These are phyloP conservation scores for Sporothrix protearum DNA, from an alignment of 2,329 filamentous ascomycete genomes.

Conservation along the genomic window DNA sequence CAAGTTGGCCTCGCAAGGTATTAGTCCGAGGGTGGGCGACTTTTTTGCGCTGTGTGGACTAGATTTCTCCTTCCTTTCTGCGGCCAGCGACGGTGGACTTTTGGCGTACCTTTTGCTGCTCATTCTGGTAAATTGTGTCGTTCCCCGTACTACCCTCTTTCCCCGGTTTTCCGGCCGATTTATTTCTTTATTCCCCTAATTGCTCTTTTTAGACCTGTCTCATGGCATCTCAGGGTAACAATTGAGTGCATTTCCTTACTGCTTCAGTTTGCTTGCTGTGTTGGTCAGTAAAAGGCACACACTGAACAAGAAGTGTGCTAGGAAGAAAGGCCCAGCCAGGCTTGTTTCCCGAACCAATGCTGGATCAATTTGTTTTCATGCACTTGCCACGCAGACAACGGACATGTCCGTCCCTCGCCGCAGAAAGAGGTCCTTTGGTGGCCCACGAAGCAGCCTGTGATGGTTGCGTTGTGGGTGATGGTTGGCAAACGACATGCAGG, in stretches of 20 bases:
- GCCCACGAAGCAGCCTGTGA: neutral
- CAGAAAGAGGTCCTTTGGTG: neutral
- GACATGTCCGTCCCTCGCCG: conserved; percentile 6
- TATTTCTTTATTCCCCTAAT: neutral
- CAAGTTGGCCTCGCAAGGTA: conserved; percentile 29
- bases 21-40: conserved; percentile 30
- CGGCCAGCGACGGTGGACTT: conserved; percentile 2
- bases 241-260: neutral
- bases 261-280: neutral
- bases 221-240: neutral
- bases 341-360: neutral
- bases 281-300: neutral
- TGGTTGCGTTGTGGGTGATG: neutral
- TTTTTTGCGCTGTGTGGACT: conserved; percentile 3
- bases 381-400: neutral
- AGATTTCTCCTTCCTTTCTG: conserved; percentile 14
- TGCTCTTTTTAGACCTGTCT: neutral
- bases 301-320: neutral
- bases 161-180: conserved; percentile 18
- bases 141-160: conserved; percentile 18
- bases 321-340: neutral
- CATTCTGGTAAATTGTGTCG: neutral
- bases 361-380: neutral
- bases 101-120: conserved; percentile 1
- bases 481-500: neutral